Evolutionary conservation across 2,329 filamentous ascomycete genomes (phyloP).

Genomic region (Phialophora chinensis): DNA sequence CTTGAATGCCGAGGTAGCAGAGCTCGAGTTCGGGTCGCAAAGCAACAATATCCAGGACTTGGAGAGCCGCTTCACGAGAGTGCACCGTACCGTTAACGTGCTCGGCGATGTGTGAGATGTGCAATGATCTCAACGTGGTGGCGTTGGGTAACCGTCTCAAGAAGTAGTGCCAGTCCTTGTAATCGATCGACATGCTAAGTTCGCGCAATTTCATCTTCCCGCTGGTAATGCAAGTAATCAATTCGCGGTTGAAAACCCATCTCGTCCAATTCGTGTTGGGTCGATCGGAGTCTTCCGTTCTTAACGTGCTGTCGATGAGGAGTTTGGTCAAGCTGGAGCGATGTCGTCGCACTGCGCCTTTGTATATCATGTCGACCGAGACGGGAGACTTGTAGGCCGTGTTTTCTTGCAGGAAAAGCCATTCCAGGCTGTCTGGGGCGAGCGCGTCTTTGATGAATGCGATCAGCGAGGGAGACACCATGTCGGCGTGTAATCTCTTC

Average conservation of each 20-base stretch:
- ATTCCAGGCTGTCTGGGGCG: constrained; percentile 78
- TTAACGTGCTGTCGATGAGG: constrained; percentile 72
- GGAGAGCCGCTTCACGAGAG: constrained; percentile 72
- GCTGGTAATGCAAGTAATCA: constrained; percentile 75
- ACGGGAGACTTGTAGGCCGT: constrained; percentile 63
- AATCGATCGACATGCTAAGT: constrained; percentile 73
- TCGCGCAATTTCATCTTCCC: constrained; percentile 77
- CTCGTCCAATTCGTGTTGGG: constrained; percentile 61
- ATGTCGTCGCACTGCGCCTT: constrained; percentile 72
- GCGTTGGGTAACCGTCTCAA: constrained; percentile 75
- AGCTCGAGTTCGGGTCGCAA: constrained; percentile 76
- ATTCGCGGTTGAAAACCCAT: constrained; percentile 74
- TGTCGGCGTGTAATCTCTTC: constrained; percentile 77
- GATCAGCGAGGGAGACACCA: constrained; percentile 71
- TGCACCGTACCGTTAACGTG: constrained; percentile 64
- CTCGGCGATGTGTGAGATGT: constrained; percentile 71
- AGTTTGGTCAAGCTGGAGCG: constrained; percentile 72
- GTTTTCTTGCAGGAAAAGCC: constrained; percentile 76
- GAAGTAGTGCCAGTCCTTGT: constrained; percentile 82
- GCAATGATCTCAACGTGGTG: constrained; percentile 71
- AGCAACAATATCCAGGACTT: constrained; percentile 78
- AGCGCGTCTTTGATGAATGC: constrained; percentile 78
- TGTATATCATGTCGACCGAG: constrained; percentile 72
- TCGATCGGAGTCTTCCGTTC: constrained; percentile 41
- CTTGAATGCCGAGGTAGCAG: constrained; percentile 76